Evolutionary conservation across 345 rosid genomes (phyloP).

Genomic region (Eucalyptus melliodora): DNA sequence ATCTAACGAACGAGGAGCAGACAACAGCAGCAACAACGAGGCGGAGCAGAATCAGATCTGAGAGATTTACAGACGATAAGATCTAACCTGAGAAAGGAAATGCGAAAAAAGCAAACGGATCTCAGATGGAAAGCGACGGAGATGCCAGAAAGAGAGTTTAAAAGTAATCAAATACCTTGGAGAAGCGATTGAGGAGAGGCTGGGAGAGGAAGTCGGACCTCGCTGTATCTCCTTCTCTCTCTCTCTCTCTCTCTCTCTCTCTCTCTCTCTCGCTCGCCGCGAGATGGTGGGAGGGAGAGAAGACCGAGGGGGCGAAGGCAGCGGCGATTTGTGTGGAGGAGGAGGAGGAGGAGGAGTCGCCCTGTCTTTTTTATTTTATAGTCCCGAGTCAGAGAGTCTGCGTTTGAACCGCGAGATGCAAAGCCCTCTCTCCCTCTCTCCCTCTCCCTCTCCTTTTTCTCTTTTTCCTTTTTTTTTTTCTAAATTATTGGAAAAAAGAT

Average conservation of each 20-base stretch:
- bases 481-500: not conserved
- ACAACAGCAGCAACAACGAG: not conserved
- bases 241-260: not conserved
- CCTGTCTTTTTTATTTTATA: not conserved
- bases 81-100: not conserved
- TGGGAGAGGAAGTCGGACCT: not conserved
- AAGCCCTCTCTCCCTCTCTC: not conserved
- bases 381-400: not conserved
- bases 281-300: not conserved
- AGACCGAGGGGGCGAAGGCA: not conserved
- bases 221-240: not conserved
- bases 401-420: not conserved
- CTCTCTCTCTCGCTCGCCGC: not conserved
- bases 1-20: not conserved
- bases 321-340: not conserved
- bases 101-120: not conserved
- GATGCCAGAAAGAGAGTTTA: not conserved
- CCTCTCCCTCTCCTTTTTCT: not conserved
- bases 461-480: fast-evolving
- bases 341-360: not conserved
- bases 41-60: not conserved
- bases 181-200: not conserved
- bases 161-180: not conserved
- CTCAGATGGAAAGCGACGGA: not conserved
- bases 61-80: not conserved